Evolutionary conservation across 108 stramenopile genomes (phyloP), one percentile per base, ranked within the genome.

Genomic region (Cyclotella choctawhatcheeana): DNA sequence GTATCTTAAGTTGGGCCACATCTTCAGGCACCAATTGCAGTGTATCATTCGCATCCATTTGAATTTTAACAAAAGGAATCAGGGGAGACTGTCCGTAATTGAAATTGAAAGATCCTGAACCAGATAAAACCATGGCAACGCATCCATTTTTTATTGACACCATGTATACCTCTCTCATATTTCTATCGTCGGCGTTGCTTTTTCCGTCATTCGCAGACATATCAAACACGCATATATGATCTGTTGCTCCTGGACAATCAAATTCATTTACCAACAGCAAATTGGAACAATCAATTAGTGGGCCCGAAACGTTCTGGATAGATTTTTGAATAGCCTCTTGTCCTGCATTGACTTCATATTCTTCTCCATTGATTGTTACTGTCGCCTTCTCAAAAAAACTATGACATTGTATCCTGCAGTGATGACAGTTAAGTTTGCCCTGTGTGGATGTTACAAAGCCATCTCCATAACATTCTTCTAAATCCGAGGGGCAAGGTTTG

Each of bases 401-500:
- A 31, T 56, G 29, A 30, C 55, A 56, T 14, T 56, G 5, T 31
- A 56, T 4, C 29, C 14, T n/a, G n/a, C 55, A 56, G 13, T 56
- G 29, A 1, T 31, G 29, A 56, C 55, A 56, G 29, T 56, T 30
- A 1, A 16, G 29, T 30, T 31, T 56, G 1, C 29, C 55, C n/a
- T 12, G 12, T 31, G 29, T 30, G 16, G 55, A 31, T 1, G 29
- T 31, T 31, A 56, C 1, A 30, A 31, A 56, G 0, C 55, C 55
- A 14, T 56, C 55, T 56, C 31, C 8, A 56, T 56, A 56, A 30
- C 55, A 56, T 31, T 30, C 2, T 0, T 56, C 29, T 27, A 56
- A 27, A 56, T 56, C 55, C 29, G n/a, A 29, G 5, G 55, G 55
- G 20, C 55, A 56, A 18, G 27, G 29, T 56, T 56, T 27, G n/a